Evolutionary conservation across 2,329 filamentous ascomycete genomes (phyloP).

Genomic region (Xylaria sp.): DNA sequence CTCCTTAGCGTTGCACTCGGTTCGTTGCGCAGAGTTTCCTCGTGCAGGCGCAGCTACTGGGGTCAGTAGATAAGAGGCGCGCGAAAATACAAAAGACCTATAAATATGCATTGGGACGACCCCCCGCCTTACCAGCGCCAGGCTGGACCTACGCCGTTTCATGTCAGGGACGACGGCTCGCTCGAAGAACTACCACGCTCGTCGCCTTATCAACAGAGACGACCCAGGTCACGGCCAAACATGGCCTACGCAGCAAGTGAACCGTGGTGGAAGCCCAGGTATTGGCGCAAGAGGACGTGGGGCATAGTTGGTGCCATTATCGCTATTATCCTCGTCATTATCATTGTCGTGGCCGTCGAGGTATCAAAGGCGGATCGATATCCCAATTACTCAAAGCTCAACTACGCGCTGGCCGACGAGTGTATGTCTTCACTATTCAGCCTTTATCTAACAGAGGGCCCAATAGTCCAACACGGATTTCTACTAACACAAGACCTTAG

Average conservation of each 20-base stretch:
- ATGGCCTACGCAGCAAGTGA: slow-evolving; percentile 40
- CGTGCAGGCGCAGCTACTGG: neutral
- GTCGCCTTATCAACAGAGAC: slow-evolving; percentile 33
- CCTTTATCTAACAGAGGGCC: neutral
- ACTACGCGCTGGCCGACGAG: slow-evolving; percentile 61
- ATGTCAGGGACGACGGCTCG: slow-evolving; percentile 41
- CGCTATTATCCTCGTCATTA: slow-evolving; percentile 58
- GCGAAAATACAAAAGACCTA: slow-evolving; percentile 37
- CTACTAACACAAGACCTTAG: slow-evolving; percentile 46
- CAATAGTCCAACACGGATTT: neutral
- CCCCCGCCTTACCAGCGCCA: slow-evolving; percentile 32
- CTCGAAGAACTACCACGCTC: slow-evolving; percentile 41
- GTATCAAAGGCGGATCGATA: slow-evolving; percentile 57
- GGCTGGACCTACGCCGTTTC: slow-evolving; percentile 41
- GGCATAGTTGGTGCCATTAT: slow-evolving; percentile 54
- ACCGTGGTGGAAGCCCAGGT: slow-evolving; percentile 60
- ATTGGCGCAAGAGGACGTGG: slow-evolving; percentile 66
- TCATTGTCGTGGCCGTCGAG: slow-evolving; percentile 60
- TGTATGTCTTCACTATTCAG: slow-evolving; percentile 53
- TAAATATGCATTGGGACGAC: slow-evolving; percentile 42
- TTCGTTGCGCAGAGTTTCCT: slow-evolving; percentile 1
- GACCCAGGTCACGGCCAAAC: slow-evolving; percentile 34
- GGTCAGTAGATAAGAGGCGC: neutral
- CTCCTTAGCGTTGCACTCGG: slow-evolving; percentile 9
- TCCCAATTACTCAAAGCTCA: slow-evolving; percentile 60